These are phyloP conservation scores for Yamadazyma trypodendri DNA, from an alignment of 1,139 yeast genomes.

Conservation along the genomic window DNA sequence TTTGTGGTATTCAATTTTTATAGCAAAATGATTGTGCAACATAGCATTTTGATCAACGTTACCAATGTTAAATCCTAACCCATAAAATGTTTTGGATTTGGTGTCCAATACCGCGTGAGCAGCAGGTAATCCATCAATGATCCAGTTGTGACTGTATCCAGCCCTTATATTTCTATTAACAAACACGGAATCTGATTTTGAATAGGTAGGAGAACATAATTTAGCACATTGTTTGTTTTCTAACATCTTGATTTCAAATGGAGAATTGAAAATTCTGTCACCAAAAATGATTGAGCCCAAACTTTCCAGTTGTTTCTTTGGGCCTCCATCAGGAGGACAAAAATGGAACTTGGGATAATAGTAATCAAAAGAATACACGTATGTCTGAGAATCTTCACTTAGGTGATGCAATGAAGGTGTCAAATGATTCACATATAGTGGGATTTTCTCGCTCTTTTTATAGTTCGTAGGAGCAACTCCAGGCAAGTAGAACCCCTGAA, in stretches of 20 bases:
- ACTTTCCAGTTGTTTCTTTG: slow-evolving; percentile 79
- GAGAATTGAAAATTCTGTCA: slow-evolving; percentile 91
- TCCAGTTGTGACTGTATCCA: slow-evolving; percentile 88
- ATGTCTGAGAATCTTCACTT: slow-evolving; percentile 46
- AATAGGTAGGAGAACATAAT: slow-evolving; percentile 60
- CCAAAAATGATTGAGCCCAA: slow-evolving; percentile 93
- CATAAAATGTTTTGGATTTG: slow-evolving; percentile 63
- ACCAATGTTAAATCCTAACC: slow-evolving; percentile 83
- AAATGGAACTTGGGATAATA: slow-evolving; percentile 82
- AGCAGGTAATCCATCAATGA: slow-evolving; percentile 92
- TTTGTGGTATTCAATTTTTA: slow-evolving; percentile 77
- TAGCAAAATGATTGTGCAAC: slow-evolving; percentile 78
- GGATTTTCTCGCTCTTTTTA: slow-evolving; percentile 65
- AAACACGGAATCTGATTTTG: slow-evolving; percentile 66
- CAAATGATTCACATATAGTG: slow-evolving; percentile 82
- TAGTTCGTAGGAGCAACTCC: slow-evolving; percentile 95
- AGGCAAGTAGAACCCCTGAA: slow-evolving; percentile 77
- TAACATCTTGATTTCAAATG: slow-evolving; percentile 77
- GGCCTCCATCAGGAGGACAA: slow-evolving; percentile 71
- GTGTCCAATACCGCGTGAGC: slow-evolving; percentile 60
- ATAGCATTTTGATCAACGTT: slow-evolving; percentile 53
- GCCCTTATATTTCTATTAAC: slow-evolving; percentile 76
- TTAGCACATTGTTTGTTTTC: slow-evolving; percentile 63
- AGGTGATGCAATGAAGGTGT: slow-evolving; percentile 70
- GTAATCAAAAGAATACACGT: slow-evolving; percentile 77